A percentile compares a stretch with the other conserved stretches of the same genome.
Evolutionary conservation across 2,329 filamentous ascomycete genomes (phyloP).

Genomic region (Grosmannia penicillata): DNA sequence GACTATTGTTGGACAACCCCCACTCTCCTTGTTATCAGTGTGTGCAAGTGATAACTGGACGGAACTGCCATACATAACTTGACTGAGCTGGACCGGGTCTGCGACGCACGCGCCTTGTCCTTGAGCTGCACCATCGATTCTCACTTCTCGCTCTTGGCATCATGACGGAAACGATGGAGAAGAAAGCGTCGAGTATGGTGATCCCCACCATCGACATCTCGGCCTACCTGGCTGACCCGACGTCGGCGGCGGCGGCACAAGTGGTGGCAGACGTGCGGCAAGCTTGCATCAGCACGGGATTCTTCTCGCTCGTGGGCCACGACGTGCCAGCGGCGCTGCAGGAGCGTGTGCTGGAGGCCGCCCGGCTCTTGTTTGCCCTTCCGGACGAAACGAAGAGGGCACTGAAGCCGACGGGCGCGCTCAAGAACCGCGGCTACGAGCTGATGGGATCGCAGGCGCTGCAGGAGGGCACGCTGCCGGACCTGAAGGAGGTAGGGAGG

Average conservation of each 20-base stretch:
- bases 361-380: constrained; percentile 32
- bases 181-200: background rate
- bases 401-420: constrained; percentile 14
- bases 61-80: too few species aligned
- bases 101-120: too few species aligned
- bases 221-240: constrained; percentile 17
- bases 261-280: constrained; percentile 17
- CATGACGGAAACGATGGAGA: background rate
- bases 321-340: constrained; percentile 12
- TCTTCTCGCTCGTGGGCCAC: constrained; percentile 17
- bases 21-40: too few species aligned
- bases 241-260: constrained; percentile 13
- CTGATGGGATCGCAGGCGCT: constrained; percentile 28
- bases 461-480: constrained; percentile 26
- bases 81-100: too few species aligned
- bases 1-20: too few species aligned
- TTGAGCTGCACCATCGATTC: too few species aligned
- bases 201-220: constrained; percentile 20
- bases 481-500: constrained; percentile 24
- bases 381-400: constrained; percentile 28
- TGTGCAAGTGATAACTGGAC: too few species aligned
- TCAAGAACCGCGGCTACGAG: constrained; percentile 32
- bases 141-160: too few species aligned
- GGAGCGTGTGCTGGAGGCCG: constrained; percentile 11
- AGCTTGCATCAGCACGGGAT: constrained; percentile 17